Conservation (phyloP, 768 basidiomycete species). For the Tephrocybe rancida region DNA sequence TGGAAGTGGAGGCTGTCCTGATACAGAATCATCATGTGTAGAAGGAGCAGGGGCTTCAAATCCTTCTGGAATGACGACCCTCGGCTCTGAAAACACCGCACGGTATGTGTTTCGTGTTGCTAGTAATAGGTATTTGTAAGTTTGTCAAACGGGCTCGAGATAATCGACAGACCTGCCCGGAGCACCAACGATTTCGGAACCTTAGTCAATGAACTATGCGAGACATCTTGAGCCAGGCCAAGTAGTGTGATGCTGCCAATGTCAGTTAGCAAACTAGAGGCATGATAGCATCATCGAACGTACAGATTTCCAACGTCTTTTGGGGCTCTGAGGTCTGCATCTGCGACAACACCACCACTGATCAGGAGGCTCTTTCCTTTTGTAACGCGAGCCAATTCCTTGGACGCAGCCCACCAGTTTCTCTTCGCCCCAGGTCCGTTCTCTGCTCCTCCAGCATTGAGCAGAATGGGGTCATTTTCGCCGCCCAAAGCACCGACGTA, state of each 20-base stretch:
- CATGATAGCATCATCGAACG: constrained; percentile 21
- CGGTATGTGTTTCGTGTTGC: constrained; percentile 84
- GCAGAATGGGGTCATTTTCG: constrained; percentile 49
- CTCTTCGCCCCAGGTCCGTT: constrained; percentile 60
- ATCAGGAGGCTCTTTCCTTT: constrained; percentile 79
- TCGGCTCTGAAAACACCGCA: constrained; percentile 77
- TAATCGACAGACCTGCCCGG: constrained; percentile 63
- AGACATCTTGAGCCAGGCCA: constrained; percentile 67
- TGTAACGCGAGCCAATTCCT: constrained; percentile 78
- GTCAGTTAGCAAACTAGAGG: not conserved
- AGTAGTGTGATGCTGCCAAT: constrained; percentile 60
- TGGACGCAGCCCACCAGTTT: constrained; percentile 83
- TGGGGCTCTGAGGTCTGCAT: constrained; percentile 69
- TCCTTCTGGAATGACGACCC: constrained; percentile 54
- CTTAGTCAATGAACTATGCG: constrained; percentile 63
- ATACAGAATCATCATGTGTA: not conserved
- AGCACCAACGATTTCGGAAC: constrained; percentile 68
- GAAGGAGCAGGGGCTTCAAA: not conserved
- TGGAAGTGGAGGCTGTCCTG: not conserved
- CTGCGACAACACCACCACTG: constrained; percentile 64
- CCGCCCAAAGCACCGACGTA: constrained; percentile 77
- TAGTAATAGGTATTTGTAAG: constrained; percentile 23
- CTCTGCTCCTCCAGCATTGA: constrained; percentile 51
- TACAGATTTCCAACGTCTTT: constrained; percentile 79
- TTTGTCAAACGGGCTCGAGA: not conserved